Percentiles rank a stretch among this genome's conserved stretches.
These are phyloP conservation scores for Triticum turgidum DNA, from an alignment of 176 grass and related monocot genomes.

Conservation along the genomic window DNA sequence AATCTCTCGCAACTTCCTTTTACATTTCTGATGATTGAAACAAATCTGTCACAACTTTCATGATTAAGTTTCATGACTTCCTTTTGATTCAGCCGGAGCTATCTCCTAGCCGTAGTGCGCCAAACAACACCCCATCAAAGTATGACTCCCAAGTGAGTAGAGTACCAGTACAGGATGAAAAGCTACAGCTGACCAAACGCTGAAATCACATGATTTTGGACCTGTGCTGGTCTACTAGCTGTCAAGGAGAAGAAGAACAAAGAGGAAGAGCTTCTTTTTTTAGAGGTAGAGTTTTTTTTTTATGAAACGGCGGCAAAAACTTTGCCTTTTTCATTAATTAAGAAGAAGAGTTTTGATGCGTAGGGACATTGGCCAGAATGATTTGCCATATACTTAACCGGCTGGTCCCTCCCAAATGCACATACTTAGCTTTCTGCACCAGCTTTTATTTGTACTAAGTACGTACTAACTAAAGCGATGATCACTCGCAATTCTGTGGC, in stretches of 20 bases:
- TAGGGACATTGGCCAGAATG: conserved; percentile 13
- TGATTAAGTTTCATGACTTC: conserved; percentile 2
- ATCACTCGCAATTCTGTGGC: not conserved
- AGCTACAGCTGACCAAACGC: conserved; percentile 35
- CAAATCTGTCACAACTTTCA: not conserved
- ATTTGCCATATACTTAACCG: conserved; percentile 36
- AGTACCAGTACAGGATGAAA: conserved; percentile 4
- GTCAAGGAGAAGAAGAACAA: not conserved
- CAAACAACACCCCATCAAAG: not conserved
- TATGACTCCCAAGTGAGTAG: not conserved
- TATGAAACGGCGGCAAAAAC: too few relatives aligned
- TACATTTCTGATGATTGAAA: too few relatives aligned
- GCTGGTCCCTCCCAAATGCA: conserved; percentile 17
- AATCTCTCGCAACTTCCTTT: too few relatives aligned
- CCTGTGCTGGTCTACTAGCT: not conserved
- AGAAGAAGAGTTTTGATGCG: not conserved
- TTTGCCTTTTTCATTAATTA: too few relatives aligned
- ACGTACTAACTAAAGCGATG: conserved; percentile 7
- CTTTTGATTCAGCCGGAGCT: not conserved
- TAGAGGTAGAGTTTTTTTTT: not conserved
- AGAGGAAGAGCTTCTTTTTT: too few relatives aligned
- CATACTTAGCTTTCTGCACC: conserved; percentile 3
- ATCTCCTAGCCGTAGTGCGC: not conserved
- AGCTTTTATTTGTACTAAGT: not conserved
- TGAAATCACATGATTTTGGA: conserved; percentile 4